Evolutionary conservation across 371 early-diverging fungal genomes (phyloP), one percentile per base, ranked within the genome.

Genomic region (Mucor irregularis): DNA sequence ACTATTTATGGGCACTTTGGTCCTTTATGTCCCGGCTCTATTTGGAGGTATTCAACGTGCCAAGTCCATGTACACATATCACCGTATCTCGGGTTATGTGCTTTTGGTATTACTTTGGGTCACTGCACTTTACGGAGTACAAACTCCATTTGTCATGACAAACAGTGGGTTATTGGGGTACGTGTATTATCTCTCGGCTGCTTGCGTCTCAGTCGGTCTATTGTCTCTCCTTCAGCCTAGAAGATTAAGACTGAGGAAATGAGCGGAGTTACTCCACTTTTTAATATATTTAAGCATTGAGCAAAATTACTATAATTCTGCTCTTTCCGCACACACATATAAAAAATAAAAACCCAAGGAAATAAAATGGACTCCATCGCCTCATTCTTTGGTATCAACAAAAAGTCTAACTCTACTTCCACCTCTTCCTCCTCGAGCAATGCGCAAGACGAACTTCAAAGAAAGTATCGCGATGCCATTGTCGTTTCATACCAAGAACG

Each of bases 1-100:
- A 25, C 25, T 43, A n/a, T 3, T 21, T 25, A 56, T 64, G 22
- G 72, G 76, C 13, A 5, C 55, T 4, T 14, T 56, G 17, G 58
- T 67, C 4, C 66, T 51, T 5, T 66, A 64, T 40, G 48, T 49
- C 9, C 69, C 73, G 10, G 9, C 31, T 8, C 22, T 65, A 5
- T 58, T 63, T 47, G 72, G 72, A 6, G 58, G 59, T 10, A 51
- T 57, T 2, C 28, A 47, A 8, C 51, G 59, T 26, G 66, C 69
- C 1, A 69, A 64, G 47, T 31, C 17, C 3, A 49, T 67, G 26
- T 76, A 68, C 61, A 76, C 64, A 39, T 72, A 66, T 30, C 76
- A 72, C 38, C 66, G 72, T 8, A 34, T 71, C 19, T 61, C 66
- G 7, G 77, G 77, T 5, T 77, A 77, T 46, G 9, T 64, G 0